Conservation (phyloP, 805 yeast genomes). For the Candida hungchunana region DNA sequence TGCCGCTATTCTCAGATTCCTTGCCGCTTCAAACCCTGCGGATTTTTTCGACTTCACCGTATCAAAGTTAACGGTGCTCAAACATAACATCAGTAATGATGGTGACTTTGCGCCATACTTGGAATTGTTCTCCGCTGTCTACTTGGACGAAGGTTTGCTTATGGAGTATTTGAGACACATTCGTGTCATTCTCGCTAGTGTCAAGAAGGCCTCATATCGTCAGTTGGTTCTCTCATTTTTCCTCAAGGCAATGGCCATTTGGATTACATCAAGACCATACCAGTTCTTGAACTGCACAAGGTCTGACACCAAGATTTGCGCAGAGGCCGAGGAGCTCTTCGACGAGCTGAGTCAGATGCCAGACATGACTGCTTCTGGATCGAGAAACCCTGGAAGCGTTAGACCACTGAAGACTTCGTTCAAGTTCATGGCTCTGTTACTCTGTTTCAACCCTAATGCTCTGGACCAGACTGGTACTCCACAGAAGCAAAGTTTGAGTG, state of each 20-base stretch:
- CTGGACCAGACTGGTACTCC: conserved; percentile 25
- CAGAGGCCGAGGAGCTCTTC: conserved; percentile 33
- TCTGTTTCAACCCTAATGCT: conserved; percentile 31
- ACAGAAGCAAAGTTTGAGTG: conserved; percentile 10
- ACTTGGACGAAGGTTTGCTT: conserved; percentile 35
- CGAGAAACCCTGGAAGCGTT: conserved; percentile 10
- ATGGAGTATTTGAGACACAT: conserved; percentile 37
- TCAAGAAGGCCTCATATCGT: conserved; percentile 43
- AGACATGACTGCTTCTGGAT: conserved; percentile 20
- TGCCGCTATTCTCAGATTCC: conserved; percentile 38
- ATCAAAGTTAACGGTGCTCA: conserved; percentile 27
- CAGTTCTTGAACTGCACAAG: conserved; percentile 35
- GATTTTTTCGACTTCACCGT: conserved; percentile 37
- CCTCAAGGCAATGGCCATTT: conserved; percentile 40
- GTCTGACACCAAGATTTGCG: conserved; percentile 19
- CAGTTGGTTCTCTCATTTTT: conserved; percentile 42
- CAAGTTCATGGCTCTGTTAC: conserved; percentile 31
- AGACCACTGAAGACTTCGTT: conserved; percentile 28
- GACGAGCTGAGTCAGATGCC: conserved; percentile 30
- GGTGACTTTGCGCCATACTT: conserved; percentile 37
- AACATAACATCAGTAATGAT: conserved; percentile 35
- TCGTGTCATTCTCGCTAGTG: conserved; percentile 31
- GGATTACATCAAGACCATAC: conserved; percentile 47
- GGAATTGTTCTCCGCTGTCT: conserved; percentile 43
- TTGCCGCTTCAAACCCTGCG: conserved; percentile 47